Evolutionary conservation across 148 eudicot genomes (phyloP).

Genomic region (Vaccinium myrtillus): DNA sequence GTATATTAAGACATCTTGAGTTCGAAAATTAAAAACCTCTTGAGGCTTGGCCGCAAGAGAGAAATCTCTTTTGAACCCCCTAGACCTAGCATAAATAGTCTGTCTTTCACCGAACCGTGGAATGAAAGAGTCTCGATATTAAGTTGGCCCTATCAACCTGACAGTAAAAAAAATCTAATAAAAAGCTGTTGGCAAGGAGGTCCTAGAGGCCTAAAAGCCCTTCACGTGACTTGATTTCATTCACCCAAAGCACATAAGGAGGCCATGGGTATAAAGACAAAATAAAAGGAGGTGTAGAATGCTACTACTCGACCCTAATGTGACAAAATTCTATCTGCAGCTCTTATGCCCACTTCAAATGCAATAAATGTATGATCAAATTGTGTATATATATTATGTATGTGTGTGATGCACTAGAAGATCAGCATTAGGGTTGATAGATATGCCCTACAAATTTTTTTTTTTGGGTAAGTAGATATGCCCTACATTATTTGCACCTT

Average conservation of each 20-base stretch:
- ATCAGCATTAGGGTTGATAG: not conserved
- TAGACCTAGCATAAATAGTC: no score
- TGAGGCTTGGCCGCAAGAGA: no score
- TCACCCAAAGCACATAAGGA: constrained; percentile 20
- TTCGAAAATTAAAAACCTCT: no score
- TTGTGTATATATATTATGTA: not conserved
- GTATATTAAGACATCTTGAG: no score
- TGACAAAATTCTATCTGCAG: constrained; percentile 20
- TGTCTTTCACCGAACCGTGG: no score
- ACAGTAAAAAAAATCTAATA: no score
- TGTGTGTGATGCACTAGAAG: not conserved
- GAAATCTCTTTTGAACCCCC: no score
- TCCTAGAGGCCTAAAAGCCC: constrained; percentile 15
- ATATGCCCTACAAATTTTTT: not conserved
- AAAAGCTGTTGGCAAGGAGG: not conserved
- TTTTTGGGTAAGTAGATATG: no score
- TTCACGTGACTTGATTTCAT: constrained; percentile 35
- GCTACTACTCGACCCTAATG: constrained; percentile 35
- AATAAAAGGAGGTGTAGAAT: constrained; percentile 32
- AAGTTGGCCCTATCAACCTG: no score
- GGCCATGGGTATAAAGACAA: constrained; percentile 10
- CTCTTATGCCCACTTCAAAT: not conserved
- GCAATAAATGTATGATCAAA: not conserved
- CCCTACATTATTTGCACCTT: not conserved
- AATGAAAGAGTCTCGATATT: no score